Conservation (phyloP, 2,329 filamentous ascomycete genomes). For the Ophiostoma sp. region DNA sequence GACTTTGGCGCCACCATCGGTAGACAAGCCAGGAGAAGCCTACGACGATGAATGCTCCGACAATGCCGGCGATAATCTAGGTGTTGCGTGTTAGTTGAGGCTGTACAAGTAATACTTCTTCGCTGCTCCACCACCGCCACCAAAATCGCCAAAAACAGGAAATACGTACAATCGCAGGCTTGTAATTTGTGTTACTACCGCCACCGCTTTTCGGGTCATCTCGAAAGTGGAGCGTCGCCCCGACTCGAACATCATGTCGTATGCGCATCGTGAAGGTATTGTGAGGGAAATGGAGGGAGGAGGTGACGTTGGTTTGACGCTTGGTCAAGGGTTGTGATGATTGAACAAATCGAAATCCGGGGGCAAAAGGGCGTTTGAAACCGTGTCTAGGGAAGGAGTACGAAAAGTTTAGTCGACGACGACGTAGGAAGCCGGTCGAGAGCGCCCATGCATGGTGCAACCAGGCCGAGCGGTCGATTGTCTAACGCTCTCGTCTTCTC, state of each 20-base stretch:
- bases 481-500: not conserved
- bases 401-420: not conserved
- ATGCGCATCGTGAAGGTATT: slow-evolving; percentile 13
- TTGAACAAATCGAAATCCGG: not conserved
- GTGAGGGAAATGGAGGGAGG: not conserved
- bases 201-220: not conserved
- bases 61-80: not conserved
- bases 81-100: not conserved
- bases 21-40: slow-evolving; percentile 19
- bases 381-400: not conserved
- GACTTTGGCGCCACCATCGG: slow-evolving; percentile 19
- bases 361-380: not conserved
- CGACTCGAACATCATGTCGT: not conserved
- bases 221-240: not conserved
- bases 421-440: not conserved
- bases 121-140: not conserved
- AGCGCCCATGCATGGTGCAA: slow-evolving; percentile 21
- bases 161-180: slow-evolving; percentile 18
- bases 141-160: not conserved
- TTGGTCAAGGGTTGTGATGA: not conserved
- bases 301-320: not conserved
- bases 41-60: not conserved
- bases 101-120: not conserved
- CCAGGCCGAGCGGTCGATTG: not conserved
- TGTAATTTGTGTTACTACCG: not conserved